Evolutionary conservation across 352 stramenopile genomes (phyloP), one percentile per base, ranked within the genome.

Genomic region (Phytopythium mirpurense): DNA sequence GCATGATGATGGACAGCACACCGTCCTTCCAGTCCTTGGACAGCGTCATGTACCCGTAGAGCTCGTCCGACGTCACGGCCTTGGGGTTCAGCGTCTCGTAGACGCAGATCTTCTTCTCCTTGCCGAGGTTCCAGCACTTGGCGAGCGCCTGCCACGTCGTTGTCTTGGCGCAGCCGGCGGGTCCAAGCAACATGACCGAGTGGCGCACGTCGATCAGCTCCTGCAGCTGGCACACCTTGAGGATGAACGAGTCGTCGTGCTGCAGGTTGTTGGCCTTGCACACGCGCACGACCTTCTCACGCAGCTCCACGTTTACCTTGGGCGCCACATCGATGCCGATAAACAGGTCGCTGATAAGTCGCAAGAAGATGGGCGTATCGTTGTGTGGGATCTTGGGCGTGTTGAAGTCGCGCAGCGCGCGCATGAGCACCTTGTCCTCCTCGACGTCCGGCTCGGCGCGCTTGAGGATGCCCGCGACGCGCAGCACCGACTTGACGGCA

Each of bases 281-380:
- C 36, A 98, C 93, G 1, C 74, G 65, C 43, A 97, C 78, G 6
- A 92, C 93, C 59, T 98, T 98, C 23, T 87, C 78, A 36, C 97
- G 96, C 26, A 98, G 62, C 44, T 78, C 74, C 32, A 92, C 74
- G 62, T 98, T 96, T 7, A 98, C 91, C 51, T 98, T 98, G 1
- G 90, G 90, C 16, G 95, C 86, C 31, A 98, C 93, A 56, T 96
- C 93, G 19, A 98, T 76, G 18, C 95, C 95, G 51, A 98, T 97
- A 57, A 95, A 95, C 44, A 95, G 44, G 52, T 95, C 85, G 19
- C 82, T 86, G 36, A 95, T 94, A 15, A 95, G 65, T 5, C 85
- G 83, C 19, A 95, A 56, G 64, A 95, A 95, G 54, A 93, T 93
- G 0, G 83, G 79, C n/a, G 82, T 93, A 54, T 95, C 85, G 53